Conservation (phyloP, 2,329 filamentous ascomycete genomes). For the Hypoxylon sp. region DNA sequence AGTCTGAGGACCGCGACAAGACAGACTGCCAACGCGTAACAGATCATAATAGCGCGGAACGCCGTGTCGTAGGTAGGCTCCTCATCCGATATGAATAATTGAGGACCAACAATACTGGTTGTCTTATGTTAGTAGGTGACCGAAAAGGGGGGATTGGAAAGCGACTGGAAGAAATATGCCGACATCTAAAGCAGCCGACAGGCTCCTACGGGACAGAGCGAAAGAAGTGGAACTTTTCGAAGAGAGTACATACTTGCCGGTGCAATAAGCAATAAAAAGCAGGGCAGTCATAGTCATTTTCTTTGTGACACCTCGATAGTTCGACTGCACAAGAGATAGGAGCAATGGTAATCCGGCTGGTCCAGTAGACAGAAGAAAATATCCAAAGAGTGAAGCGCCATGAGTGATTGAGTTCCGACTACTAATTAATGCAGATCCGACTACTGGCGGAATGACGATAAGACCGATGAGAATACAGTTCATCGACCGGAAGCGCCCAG, state of each 20-base stretch:
- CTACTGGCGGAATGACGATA: slow-evolving; percentile 66
- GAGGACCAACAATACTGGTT: slow-evolving; percentile 64
- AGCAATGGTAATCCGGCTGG: slow-evolving; percentile 68
- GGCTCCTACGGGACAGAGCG: not conserved
- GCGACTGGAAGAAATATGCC: not conserved
- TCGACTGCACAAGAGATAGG: slow-evolving; percentile 69
- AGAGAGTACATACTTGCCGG: slow-evolving; percentile 60
- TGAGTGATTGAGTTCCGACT: slow-evolving; percentile 58
- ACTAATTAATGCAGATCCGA: slow-evolving; percentile 69
- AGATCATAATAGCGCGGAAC: slow-evolving; percentile 69
- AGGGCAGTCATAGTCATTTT: slow-evolving; percentile 72
- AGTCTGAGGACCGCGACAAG: slow-evolving; percentile 61
- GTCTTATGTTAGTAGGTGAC: slow-evolving; percentile 13
- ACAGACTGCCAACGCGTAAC: slow-evolving; percentile 66
- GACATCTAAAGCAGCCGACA: not conserved
- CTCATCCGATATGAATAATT: slow-evolving; percentile 66
- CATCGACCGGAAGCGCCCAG: slow-evolving; percentile 65
- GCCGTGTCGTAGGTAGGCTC: slow-evolving; percentile 68
- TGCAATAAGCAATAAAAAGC: slow-evolving; percentile 69
- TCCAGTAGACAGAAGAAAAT: slow-evolving; percentile 69
- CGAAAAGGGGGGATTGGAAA: too few relatives aligned
- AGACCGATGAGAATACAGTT: slow-evolving; percentile 67
- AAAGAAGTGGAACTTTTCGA: not conserved
- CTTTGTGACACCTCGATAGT: slow-evolving; percentile 71
- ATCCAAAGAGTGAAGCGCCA: slow-evolving; percentile 67